Percentiles rank a stretch among this genome's conserved stretches.
phyloP scores from a whole-genome alignment of 2,329 filamentous ascomycete genomes.

The Colletotrichum sublineola region DNA sequence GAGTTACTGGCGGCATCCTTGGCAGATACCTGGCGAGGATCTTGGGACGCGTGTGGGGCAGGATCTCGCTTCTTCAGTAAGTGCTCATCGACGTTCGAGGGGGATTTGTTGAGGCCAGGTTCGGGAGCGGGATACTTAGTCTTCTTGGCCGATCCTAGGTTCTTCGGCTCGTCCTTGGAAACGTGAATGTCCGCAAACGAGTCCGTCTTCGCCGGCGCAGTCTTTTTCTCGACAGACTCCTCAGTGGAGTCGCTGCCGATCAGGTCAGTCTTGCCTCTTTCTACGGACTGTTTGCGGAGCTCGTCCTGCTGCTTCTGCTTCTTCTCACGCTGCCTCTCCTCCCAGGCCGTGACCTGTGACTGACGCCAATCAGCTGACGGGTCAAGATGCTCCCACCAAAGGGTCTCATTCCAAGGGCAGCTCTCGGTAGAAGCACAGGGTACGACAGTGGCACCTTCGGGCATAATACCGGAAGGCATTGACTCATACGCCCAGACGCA shows the following conservation, averaged over 20 bases:
- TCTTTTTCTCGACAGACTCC: background rate
- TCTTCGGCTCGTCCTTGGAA: slow-evolving; percentile 35
- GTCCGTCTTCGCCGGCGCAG: slow-evolving; percentile 22
- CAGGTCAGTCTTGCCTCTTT: slow-evolving; percentile 14
- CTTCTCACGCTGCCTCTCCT: slow-evolving; percentile 55
- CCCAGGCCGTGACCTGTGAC: slow-evolving; percentile 59
- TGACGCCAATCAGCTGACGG: slow-evolving; percentile 59
- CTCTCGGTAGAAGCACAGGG: slow-evolving; percentile 62
- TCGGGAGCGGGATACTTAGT: slow-evolving; percentile 37
- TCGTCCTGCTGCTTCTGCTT: slow-evolving; percentile 50
- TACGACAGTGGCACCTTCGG: slow-evolving; percentile 64
- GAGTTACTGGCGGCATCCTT: slow-evolving; percentile 43
- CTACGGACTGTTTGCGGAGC: slow-evolving; percentile 39
- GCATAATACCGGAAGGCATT: slow-evolving; percentile 74
- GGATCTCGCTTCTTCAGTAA: slow-evolving; percentile 35
- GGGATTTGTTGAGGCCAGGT: slow-evolving; percentile 34
- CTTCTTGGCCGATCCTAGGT: slow-evolving; percentile 37
- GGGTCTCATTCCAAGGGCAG: slow-evolving; percentile 67
- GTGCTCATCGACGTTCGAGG: slow-evolving; percentile 38
- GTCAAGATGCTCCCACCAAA: slow-evolving; percentile 65
- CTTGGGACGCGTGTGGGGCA: slow-evolving; percentile 37
- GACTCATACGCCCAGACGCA: slow-evolving; percentile 78
- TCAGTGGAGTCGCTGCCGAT: background rate
- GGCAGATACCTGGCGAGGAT: slow-evolving; percentile 35
- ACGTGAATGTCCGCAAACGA: slow-evolving; percentile 32